Percentiles rank a stretch among this genome's conserved stretches.
Evolutionary conservation across 192 early-diverging fungal genomes (phyloP).

Genomic region (Thoreauomyces humboldtii): DNA sequence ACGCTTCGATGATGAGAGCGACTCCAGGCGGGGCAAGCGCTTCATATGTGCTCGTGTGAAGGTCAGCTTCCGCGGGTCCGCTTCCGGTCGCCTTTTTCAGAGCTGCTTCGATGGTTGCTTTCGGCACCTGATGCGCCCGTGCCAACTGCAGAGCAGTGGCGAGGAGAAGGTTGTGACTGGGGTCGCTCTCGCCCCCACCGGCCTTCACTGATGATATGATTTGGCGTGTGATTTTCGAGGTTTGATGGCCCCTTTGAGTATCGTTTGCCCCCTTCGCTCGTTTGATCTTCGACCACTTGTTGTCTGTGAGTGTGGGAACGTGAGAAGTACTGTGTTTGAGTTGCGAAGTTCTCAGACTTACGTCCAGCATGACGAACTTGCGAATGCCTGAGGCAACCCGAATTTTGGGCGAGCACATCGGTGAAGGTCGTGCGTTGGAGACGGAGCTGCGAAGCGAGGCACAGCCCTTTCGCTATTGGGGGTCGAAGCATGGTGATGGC

Average conservation of each 20-base stretch:
- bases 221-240: conserved; percentile 54
- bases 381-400: neutral
- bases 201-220: conserved; percentile 64
- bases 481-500: too few species aligned
- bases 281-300: conserved; percentile 34
- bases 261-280: conserved; percentile 42
- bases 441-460: too few species aligned
- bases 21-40: conserved; percentile 57
- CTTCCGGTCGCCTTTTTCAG: conserved; percentile 54
- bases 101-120: conserved; percentile 67
- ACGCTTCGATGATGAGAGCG: conserved; percentile 62
- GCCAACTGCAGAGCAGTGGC: conserved; percentile 57
- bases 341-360: neutral
- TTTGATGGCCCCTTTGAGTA: conserved; percentile 32
- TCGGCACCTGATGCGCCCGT: conserved; percentile 62
- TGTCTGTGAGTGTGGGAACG: conserved; percentile 3
- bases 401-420: too few species aligned
- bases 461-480: too few species aligned
- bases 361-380: neutral
- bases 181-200: conserved; percentile 57
- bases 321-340: neutral
- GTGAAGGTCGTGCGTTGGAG: too few species aligned
- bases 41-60: conserved; percentile 61
- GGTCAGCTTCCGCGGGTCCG: conserved; percentile 43
- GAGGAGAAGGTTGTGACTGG: conserved; percentile 55